Percentiles rank a stretch among this genome's conserved stretches.
Evolutionary conservation across 1,284 basidiomycete genomes (phyloP).

Genomic region (Cutaneotrichosporon sp.): DNA sequence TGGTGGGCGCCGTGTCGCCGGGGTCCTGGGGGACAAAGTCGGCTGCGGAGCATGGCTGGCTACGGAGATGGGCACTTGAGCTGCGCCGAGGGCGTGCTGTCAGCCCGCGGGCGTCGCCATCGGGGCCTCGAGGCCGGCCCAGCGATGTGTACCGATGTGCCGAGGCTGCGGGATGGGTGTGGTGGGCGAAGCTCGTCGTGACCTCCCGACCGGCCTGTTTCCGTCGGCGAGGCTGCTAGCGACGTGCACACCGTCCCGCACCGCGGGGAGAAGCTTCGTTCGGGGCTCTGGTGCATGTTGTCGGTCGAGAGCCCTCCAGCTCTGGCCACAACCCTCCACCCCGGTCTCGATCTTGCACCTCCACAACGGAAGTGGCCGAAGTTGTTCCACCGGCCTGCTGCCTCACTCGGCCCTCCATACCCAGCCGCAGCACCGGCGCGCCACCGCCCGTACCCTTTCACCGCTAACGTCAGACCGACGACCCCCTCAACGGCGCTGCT

Average conservation of each 20-base stretch:
- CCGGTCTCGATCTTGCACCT: neutral
- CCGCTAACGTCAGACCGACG: conserved; percentile 60
- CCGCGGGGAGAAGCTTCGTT: neutral
- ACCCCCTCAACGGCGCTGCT: conserved; percentile 78
- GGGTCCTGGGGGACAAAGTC: too few species aligned
- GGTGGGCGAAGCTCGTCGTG: neutral
- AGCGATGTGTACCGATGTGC: neutral
- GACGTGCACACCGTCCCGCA: neutral
- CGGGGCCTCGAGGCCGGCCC: neutral
- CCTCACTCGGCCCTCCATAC: too few species aligned
- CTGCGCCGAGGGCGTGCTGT: neutral
- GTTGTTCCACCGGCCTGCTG: neutral
- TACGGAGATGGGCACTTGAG: too few species aligned
- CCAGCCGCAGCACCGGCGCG: too few species aligned
- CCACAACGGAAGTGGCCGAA: neutral
- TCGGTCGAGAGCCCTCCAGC: too few species aligned
- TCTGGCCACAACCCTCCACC: too few species aligned
- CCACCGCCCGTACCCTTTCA: neutral
- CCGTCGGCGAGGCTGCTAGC: neutral
- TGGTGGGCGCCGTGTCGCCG: too few species aligned
- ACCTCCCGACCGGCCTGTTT: neutral
- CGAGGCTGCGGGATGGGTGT: neutral
- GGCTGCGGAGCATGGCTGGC: too few species aligned
- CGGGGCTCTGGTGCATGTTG: neutral
- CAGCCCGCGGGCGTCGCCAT: neutral